A percentile compares a stretch with the other conserved stretches of the same genome.
These are phyloP conservation scores for Coemansia sp. DNA, from an alignment of 192 early-diverging fungal genomes.

Conservation along the genomic window DNA sequence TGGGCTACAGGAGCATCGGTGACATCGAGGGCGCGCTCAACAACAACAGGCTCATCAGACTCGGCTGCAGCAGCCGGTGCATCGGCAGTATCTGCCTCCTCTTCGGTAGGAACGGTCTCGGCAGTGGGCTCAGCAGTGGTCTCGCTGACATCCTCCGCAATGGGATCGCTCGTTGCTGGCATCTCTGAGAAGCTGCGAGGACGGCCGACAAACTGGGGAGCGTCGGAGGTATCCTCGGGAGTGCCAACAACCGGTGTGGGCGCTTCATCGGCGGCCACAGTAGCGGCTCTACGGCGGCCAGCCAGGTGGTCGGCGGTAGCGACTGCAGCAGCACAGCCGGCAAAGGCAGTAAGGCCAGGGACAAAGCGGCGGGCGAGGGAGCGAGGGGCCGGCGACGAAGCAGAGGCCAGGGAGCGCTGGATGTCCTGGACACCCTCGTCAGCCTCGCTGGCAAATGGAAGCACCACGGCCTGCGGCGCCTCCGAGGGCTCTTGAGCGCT, in stretches of 20 bases:
- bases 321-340: background rate
- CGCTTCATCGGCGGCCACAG: conserved; percentile 3
- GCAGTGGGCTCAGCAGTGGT: conserved; percentile 2
- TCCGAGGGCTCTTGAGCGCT: background rate
- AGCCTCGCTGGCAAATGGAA: conserved; percentile 8
- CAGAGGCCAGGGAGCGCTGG: background rate
- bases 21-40: conserved; percentile 5
- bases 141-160: background rate
- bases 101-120: background rate
- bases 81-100: background rate
- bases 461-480: conserved; percentile 2
- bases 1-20: background rate
- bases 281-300: conserved; percentile 17
- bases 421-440: background rate
- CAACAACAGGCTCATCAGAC: conserved; percentile 3
- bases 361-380: conserved; percentile 23
- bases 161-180: conserved; percentile 1
- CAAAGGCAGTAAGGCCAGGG: conserved; percentile 39
- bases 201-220: background rate
- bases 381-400: too few relatives aligned
- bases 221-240: background rate
- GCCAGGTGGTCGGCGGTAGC: background rate
- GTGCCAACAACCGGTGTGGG: too few relatives aligned
- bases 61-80: conserved; percentile 1
- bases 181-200: conserved; percentile 29